Percentiles rank a stretch among this genome's conserved stretches.
These are phyloP conservation scores for Davidsoniella australis DNA, from an alignment of 2,329 filamentous ascomycete species.

Conservation along the genomic window DNA sequence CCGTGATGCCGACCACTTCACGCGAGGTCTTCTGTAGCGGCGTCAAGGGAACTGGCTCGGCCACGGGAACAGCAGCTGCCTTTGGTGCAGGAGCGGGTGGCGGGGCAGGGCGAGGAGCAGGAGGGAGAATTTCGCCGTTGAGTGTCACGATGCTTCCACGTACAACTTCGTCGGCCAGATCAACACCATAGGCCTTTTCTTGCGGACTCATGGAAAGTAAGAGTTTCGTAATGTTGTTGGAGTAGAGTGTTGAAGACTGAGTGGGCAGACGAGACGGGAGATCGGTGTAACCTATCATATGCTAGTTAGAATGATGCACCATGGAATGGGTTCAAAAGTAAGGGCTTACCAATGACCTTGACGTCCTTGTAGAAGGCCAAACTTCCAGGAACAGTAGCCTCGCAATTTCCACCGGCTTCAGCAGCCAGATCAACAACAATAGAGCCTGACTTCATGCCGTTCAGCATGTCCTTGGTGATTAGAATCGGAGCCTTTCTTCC, in stretches of 20 bases:
- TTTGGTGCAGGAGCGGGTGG: constrained; percentile 24
- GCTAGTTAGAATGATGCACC: background rate
- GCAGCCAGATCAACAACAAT: constrained; percentile 78
- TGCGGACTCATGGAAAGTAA: constrained; percentile 65
- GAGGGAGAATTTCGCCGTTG: constrained; percentile 58
- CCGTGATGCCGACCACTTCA: constrained; percentile 58
- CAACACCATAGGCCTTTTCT: constrained; percentile 63
- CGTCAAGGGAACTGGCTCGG: constrained; percentile 49
- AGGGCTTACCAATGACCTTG: constrained; percentile 55
- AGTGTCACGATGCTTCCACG: constrained; percentile 70
- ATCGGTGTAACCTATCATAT: constrained; percentile 56
- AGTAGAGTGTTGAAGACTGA: constrained; percentile 78
- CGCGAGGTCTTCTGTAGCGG: constrained; percentile 68
- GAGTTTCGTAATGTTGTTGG: constrained; percentile 85
- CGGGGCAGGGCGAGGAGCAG: constrained; percentile 50
- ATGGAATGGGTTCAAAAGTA: background rate
- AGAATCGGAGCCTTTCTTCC: constrained; percentile 68
- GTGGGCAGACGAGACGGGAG: constrained; percentile 73
- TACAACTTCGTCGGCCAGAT: constrained; percentile 70
- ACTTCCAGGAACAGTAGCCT: constrained; percentile 60
- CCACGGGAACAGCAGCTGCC: constrained; percentile 28
- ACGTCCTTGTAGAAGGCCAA: constrained; percentile 57
- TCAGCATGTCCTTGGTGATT: constrained; percentile 63
- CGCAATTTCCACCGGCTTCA: constrained; percentile 77
- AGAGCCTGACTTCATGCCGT: constrained; percentile 78